Conservation (phyloP, 257 asterid genomes). For the Solanum clarkiae region DNA sequence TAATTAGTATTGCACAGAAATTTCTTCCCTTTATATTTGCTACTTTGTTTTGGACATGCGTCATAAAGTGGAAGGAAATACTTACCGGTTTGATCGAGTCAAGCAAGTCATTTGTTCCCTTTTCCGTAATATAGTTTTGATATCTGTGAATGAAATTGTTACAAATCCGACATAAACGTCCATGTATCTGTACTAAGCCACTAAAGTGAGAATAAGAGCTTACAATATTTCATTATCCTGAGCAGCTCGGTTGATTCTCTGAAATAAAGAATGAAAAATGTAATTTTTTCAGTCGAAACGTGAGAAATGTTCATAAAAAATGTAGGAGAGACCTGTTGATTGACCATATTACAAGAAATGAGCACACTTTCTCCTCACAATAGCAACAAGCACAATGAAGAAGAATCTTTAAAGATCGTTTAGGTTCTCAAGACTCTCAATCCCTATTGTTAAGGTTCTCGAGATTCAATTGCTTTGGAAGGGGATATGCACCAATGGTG, state of each 20-base stretch:
- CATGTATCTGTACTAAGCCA: not conserved
- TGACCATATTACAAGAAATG: not conserved
- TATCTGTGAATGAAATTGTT: slow-evolving; percentile 32
- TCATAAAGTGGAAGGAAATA: slow-evolving; percentile 1
- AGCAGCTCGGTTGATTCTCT: slow-evolving; percentile 50
- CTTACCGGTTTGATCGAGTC: slow-evolving; percentile 72
- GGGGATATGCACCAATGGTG: not conserved
- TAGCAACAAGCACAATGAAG: not conserved
- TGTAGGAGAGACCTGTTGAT: not conserved
- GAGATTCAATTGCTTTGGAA: not conserved
- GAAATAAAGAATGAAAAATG: slow-evolving; percentile 12
- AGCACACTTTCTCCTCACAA: not conserved
- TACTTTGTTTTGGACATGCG: not conserved
- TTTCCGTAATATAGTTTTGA: slow-evolving; percentile 68
- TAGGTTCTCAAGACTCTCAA: not conserved
- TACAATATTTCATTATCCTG: slow-evolving; percentile 50
- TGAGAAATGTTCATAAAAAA: not conserved
- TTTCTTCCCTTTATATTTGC: not conserved
- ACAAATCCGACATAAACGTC: not conserved
- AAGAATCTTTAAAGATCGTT: not conserved
- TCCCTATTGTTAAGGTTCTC: not conserved
- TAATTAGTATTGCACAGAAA: not conserved
- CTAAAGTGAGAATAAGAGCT: slow-evolving; percentile 18
- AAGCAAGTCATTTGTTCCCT: slow-evolving; percentile 42
- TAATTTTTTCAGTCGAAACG: not conserved